phyloP scores from a whole-genome alignment of 176 grass and related monocot genomes.

The Rhynchospora pubera region DNA sequence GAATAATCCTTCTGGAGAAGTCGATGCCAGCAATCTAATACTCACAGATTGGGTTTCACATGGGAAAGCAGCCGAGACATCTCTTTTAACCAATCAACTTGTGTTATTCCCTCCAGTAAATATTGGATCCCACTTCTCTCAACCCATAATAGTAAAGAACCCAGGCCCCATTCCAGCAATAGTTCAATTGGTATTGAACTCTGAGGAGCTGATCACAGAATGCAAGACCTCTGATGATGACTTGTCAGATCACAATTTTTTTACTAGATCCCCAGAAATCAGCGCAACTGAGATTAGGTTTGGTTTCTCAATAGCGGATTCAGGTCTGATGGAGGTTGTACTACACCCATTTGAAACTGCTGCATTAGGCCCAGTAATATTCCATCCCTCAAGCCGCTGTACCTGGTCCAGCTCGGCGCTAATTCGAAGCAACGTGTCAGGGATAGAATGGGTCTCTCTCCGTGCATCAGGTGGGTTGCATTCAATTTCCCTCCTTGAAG shows the following conservation, averaged over 20 bases:
- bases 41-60: constrained; percentile 76
- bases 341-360: constrained; percentile 54
- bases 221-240: constrained; percentile 69
- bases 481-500: constrained; percentile 72
- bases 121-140: constrained; percentile 67
- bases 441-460: constrained; percentile 73
- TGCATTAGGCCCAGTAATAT: constrained; percentile 74
- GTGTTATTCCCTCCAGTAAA: constrained; percentile 69
- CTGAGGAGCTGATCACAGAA: constrained; percentile 58
- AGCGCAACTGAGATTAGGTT: constrained; percentile 60
- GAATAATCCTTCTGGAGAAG: constrained; percentile 22
- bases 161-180: constrained; percentile 46
- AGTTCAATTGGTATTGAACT: constrained; percentile 76
- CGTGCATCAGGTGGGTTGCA: constrained; percentile 65
- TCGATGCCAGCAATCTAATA: constrained; percentile 56
- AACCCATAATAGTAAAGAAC: constrained; percentile 70
- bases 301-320: constrained; percentile 70
- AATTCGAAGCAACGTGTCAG: constrained; percentile 81
- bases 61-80: constrained; percentile 39
- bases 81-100: constrained; percentile 57
- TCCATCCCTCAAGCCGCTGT: constrained; percentile 77
- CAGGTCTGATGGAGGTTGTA: constrained; percentile 52
- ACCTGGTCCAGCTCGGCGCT: constrained; percentile 77
- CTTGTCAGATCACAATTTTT: constrained; percentile 51
- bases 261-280: constrained; percentile 69